Evolutionary conservation across 2,329 filamentous ascomycete genomes (phyloP).

Genomic region (Epichloe hybrida): DNA sequence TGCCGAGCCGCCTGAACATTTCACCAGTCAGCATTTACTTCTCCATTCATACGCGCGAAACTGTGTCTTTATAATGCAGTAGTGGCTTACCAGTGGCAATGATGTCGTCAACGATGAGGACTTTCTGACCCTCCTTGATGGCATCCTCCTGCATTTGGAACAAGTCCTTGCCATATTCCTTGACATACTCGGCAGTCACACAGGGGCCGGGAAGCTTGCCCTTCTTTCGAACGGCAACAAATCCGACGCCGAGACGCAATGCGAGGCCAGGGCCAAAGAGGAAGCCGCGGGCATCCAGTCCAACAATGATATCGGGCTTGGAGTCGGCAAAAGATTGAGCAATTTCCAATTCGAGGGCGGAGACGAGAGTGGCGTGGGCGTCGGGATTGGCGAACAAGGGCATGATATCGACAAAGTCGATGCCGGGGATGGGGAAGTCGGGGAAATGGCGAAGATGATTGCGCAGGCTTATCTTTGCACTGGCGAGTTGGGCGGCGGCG

Average conservation of each 20-base stretch:
- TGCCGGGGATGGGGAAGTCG: slow-evolving; percentile 84
- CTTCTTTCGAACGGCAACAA: slow-evolving; percentile 88
- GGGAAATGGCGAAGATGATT: slow-evolving; percentile 68
- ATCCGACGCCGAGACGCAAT: slow-evolving; percentile 66
- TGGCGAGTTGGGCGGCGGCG: slow-evolving; percentile 50
- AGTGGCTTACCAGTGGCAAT: slow-evolving; percentile 77
- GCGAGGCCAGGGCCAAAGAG: slow-evolving; percentile 87
- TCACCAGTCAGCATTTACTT: not conserved
- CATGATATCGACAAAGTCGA: slow-evolving; percentile 96
- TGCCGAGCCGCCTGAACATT: slow-evolving; percentile 68
- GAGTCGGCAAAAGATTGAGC: slow-evolving; percentile 43
- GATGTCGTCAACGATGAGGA: slow-evolving; percentile 91
- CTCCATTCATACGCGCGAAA: not conserved
- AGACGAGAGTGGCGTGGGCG: slow-evolving; percentile 64
- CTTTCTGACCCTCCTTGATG: slow-evolving; percentile 74
- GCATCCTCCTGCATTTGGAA: slow-evolving; percentile 92
- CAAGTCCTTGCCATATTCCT: slow-evolving; percentile 90
- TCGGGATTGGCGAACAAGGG: slow-evolving; percentile 74
- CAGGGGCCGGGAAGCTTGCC: slow-evolving; percentile 90
- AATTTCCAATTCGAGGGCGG: slow-evolving; percentile 75
- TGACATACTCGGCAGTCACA: slow-evolving; percentile 74
- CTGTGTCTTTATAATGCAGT: not conserved
- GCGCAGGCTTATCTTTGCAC: slow-evolving; percentile 58
- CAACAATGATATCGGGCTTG: slow-evolving; percentile 80
- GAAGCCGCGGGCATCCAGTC: slow-evolving; percentile 88